Base-by-base conservation (phyloP, 306 rosid species). In the Citrullus mucosospermus region DNA sequence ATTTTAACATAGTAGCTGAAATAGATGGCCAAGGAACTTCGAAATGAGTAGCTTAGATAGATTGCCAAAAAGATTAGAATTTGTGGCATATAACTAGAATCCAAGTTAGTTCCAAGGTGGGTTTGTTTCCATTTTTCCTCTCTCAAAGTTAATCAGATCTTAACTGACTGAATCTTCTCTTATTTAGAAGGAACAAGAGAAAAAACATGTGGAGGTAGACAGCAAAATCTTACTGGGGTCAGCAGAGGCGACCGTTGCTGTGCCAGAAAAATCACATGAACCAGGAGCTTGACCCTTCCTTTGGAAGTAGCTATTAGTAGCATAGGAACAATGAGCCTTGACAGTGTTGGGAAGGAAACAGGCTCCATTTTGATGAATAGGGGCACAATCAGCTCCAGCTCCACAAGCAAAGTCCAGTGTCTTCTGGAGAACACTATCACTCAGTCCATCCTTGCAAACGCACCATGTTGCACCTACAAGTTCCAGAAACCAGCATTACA, bases 401-500 rank as follows among this genome's bases (percentile, higher is more conserved):
- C 98, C 98, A 82, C 98, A 93, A 9, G 98, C 98, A 63, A 86
- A 93, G 85, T 93, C 98, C 58, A 93, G 28, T 0, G 98, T 80
- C 74, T 87, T 93, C 79, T 93, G 98, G 5, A 91, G 83, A 9
- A 79, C 34, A 4, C 83, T 4, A 18, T 91, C 96, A 13, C 88
- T 57, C 36, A 77, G 0, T 46, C 95, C 98, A 6, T 81, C 89
- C 73, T 88, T 93, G 90, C 98, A 93, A 3, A 91, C 88, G 71
- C 98, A 93, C 96, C 95, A 93, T 5, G 22, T 81, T 0, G 90
- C 97, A 84, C 87, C 97, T 92, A 39, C 9, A 12, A 75, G 63
- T 28, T 51, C 54, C 36, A 16, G 59, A 46, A 16, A 43, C 25
- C 28, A 54, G 15, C 20, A 56, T 25, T 28, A 30, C 51, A 56